phyloP scores from a whole-genome alignment of 1,284 basidiomycete genomes.

The Boletellus sp. region DNA sequence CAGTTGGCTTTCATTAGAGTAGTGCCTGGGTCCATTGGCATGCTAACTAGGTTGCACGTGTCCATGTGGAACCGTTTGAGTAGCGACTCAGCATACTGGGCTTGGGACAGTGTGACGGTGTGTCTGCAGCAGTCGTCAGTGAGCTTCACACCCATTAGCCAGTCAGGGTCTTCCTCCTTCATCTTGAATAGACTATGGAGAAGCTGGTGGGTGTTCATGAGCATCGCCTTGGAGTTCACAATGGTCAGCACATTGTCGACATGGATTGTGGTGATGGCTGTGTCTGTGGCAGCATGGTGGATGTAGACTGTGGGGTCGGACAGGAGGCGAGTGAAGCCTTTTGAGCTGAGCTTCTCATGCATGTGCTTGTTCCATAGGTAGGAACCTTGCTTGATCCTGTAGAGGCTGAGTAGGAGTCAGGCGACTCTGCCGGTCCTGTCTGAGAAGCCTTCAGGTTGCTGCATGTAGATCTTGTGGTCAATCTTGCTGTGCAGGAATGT shows the following conservation, averaged over 20 bases:
- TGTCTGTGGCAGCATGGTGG: no score
- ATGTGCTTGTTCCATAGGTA: no score
- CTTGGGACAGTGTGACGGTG: slow-evolving; percentile 1
- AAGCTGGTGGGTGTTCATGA: background rate
- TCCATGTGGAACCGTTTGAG: slow-evolving; percentile 1
- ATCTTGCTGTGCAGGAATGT: slow-evolving; percentile 32
- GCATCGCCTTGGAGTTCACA: background rate
- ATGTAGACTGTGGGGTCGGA: slow-evolving; percentile 6
- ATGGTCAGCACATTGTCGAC: slow-evolving; percentile 7
- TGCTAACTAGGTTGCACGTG: background rate
- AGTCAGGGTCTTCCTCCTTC: no score
- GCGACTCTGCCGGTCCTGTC: slow-evolving; percentile 2
- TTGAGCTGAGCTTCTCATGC: no score
- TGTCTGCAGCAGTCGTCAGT: background rate
- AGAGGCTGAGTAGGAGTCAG: no score
- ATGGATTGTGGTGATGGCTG: slow-evolving; percentile 10
- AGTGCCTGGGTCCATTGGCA: background rate
- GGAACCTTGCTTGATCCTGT: no score
- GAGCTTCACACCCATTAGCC: no score
- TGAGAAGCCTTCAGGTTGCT: slow-evolving; percentile 4
- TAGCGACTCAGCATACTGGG: background rate
- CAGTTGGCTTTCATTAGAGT: background rate
- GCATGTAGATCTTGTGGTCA: slow-evolving; percentile 8
- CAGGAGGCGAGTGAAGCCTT: background rate
- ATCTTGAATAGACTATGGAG: slow-evolving; percentile 1